phyloP scores from a whole-genome alignment of 164 flowering plant genomes.

The Stephania yunnanensis region DNA sequence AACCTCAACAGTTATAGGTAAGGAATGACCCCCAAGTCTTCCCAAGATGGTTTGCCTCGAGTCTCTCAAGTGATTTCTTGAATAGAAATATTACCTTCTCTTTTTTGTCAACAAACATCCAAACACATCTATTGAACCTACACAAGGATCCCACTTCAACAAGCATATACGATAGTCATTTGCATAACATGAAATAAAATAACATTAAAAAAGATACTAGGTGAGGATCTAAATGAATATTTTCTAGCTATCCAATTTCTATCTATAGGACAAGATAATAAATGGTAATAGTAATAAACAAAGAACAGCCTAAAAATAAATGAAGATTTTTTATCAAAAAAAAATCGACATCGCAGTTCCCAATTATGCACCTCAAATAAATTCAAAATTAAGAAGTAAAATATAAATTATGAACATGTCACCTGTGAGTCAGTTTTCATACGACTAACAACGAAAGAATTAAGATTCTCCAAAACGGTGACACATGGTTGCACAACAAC shows the following conservation, averaged over 20 bases:
- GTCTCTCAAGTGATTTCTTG: too few species aligned
- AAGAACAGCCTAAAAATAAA: neutral
- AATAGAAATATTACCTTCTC: too few species aligned
- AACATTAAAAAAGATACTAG: neutral
- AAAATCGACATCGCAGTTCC: neutral
- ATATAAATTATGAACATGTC: constrained; percentile 8
- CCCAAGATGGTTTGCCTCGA: neutral
- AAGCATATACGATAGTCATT: neutral
- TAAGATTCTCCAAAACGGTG: constrained; percentile 51
- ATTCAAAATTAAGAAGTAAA: neutral
- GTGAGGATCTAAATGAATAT: too few species aligned
- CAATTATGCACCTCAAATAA: neutral
- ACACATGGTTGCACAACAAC: constrained; percentile 55
- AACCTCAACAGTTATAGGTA: neutral
- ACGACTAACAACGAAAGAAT: constrained; percentile 32
- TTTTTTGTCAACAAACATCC: too few species aligned
- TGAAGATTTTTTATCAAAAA: neutral
- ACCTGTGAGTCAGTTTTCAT: constrained; percentile 60
- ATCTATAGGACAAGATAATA: too few species aligned
- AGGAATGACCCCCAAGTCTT: neutral
- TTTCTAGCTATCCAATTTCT: too few species aligned
- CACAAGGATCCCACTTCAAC: neutral
- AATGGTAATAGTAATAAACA: neutral
- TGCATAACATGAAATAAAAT: neutral
- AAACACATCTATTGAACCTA: too few species aligned